phyloP scores from a whole-genome alignment of 768 basidiomycete species.

The Auriscalpium orientale region DNA sequence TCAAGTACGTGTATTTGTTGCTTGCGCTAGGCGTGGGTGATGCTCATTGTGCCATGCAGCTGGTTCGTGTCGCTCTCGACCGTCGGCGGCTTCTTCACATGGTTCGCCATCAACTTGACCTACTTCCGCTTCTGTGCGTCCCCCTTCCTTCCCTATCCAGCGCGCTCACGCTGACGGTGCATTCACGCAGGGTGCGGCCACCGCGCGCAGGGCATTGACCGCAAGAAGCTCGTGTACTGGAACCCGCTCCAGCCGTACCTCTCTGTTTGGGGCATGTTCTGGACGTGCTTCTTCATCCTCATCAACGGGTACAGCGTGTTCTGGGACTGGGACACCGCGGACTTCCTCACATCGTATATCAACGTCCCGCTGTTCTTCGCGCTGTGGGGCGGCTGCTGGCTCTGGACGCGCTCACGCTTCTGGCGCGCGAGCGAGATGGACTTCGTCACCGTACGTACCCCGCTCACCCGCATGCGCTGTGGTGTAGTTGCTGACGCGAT shows the following conservation, averaged over 20 bases:
- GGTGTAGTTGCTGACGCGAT: neutral
- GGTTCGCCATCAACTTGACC: conserved; percentile 63
- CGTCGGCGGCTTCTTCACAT: conserved; percentile 60
- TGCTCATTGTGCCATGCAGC: conserved; percentile 20
- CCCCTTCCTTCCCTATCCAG: neutral
- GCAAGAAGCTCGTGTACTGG: conserved; percentile 54
- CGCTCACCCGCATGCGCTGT: neutral
- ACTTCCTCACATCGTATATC: conserved; percentile 42
- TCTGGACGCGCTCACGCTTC: conserved; percentile 30
- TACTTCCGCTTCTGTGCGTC: conserved; percentile 64
- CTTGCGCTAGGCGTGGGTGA: neutral
- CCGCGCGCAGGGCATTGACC: conserved; percentile 56
- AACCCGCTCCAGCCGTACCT: conserved; percentile 59
- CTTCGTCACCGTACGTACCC: conserved; percentile 49
- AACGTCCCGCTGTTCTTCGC: conserved; percentile 36
- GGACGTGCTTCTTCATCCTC: conserved; percentile 55
- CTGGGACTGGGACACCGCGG: conserved; percentile 49
- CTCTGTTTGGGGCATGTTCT: conserved; percentile 62
- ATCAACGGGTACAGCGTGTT: conserved; percentile 53
- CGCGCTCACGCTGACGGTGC: conserved; percentile 1
- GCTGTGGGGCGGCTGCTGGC: conserved; percentile 38
- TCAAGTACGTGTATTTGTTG: conserved; percentile 31
- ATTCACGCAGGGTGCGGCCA: conserved; percentile 45
- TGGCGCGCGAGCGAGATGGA: conserved; percentile 65
- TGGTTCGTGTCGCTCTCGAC: conserved; percentile 69